These are phyloP conservation scores for Venturiaceae sp. DNA, from an alignment of 2,329 filamentous ascomycete genomes.

Conservation along the genomic window DNA sequence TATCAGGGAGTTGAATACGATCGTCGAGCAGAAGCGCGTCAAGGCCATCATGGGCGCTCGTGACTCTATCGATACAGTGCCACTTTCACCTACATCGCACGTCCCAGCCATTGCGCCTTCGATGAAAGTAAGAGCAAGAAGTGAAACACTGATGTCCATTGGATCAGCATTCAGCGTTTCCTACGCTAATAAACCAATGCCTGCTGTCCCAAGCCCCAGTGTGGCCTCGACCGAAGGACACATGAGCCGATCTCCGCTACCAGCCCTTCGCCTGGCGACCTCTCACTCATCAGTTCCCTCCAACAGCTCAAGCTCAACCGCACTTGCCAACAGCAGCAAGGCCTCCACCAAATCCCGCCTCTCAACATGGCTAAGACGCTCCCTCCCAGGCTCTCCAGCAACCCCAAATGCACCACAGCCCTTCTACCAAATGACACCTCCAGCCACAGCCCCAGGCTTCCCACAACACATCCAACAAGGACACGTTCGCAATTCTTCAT, in stretches of 20 bases:
- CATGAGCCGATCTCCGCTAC: neutral
- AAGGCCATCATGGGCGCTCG: neutral
- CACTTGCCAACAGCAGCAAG: neutral
- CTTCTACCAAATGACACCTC: slow-evolving; percentile 2
- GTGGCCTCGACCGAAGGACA: neutral
- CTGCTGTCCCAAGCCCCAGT: neutral
- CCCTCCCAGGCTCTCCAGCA: neutral
- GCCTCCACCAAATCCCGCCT: neutral
- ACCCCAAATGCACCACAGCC: neutral
- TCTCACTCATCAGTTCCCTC: neutral
- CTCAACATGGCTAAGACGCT: neutral
- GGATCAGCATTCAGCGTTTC: slow-evolving; percentile 30
- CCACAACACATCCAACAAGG: neutral
- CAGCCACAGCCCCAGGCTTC: neutral
- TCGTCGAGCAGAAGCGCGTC: slow-evolving; percentile 31
- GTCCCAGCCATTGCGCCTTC: slow-evolving; percentile 36
- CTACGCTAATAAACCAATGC: neutral
- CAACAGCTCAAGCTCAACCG: neutral
- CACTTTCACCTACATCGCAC: slow-evolving; percentile 25
- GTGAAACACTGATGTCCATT: slow-evolving; percentile 37
- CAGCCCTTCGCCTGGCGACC: neutral
- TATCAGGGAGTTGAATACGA: slow-evolving; percentile 38
- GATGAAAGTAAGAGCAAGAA: slow-evolving; percentile 34
- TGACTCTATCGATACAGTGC: slow-evolving; percentile 10
- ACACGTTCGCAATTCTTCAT: neutral